phyloP scores from a whole-genome alignment of 306 rosid genomes.

The Malus orientalis region DNA sequence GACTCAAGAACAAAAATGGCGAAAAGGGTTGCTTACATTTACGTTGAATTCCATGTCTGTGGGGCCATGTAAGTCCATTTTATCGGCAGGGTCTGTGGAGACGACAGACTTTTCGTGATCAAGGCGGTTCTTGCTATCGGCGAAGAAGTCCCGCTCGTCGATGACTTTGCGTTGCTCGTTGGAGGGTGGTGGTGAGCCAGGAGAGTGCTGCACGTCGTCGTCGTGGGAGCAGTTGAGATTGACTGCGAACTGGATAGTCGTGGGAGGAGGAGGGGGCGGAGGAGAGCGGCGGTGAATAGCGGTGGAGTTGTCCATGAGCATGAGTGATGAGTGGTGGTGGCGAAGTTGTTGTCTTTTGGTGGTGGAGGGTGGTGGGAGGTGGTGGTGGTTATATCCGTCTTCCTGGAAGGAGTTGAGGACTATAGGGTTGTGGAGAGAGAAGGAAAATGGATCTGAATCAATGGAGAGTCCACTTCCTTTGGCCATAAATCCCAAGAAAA shows the following conservation, averaged over 20 bases:
- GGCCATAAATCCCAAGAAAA: slow-evolving; percentile 39
- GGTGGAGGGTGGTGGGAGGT: not conserved
- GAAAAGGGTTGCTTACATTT: slow-evolving; percentile 39
- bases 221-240: slow-evolving; percentile 33
- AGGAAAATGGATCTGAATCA: slow-evolving; percentile 70
- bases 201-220: not conserved
- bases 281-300: slow-evolving; percentile 14
- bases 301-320: not conserved
- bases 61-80: slow-evolving; percentile 7
- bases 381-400: slow-evolving; percentile 9
- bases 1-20: not conserved
- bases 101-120: slow-evolving; percentile 9
- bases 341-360: not conserved
- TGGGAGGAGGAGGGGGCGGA: slow-evolving; percentile 17
- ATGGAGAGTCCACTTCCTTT: slow-evolving; percentile 67
- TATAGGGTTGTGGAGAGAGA: slow-evolving; percentile 41
- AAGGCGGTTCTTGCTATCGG: slow-evolving; percentile 11
- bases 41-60: slow-evolving; percentile 33
- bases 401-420: slow-evolving; percentile 67
- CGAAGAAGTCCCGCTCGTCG: slow-evolving; percentile 66
- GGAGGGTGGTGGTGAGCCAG: slow-evolving; percentile 18
- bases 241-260: slow-evolving; percentile 44
- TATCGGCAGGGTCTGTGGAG: not conserved
- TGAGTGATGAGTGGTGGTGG: not conserved
- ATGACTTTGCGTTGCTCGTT: slow-evolving; percentile 26